These are phyloP conservation scores for Geoglossum glabrum DNA, from an alignment of 495 filamentous ascomycete genomes.

Conservation along the genomic window DNA sequence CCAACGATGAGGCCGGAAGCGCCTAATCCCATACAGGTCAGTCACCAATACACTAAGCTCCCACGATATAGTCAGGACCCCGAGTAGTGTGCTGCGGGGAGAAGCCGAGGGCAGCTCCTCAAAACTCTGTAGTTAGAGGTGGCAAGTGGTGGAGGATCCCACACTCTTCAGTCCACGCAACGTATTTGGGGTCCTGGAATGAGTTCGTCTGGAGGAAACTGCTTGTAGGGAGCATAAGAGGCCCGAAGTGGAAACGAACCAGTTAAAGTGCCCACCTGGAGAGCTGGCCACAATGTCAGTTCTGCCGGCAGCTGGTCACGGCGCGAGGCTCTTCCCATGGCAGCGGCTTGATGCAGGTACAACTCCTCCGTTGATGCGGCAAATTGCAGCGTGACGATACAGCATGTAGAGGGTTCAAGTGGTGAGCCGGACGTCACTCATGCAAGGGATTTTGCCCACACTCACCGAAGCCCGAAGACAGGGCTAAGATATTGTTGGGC, in stretches of 20 bases:
- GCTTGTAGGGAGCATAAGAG: neutral
- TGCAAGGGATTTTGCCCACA: neutral
- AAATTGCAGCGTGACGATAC: neutral
- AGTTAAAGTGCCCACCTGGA: neutral
- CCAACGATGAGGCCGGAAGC: slow-evolving; percentile 51
- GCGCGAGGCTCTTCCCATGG: neutral
- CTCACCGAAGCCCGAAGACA: neutral
- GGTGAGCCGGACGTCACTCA: neutral
- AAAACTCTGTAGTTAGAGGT: neutral
- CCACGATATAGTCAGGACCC: neutral
- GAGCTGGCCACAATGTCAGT: neutral
- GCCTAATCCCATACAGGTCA: slow-evolving; percentile 24
- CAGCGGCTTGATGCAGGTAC: neutral
- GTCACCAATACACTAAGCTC: neutral
- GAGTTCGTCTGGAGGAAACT: neutral
- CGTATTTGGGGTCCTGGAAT: neutral
- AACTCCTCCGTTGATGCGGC: neutral
- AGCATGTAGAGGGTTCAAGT: neutral
- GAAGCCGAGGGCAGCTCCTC: neutral
- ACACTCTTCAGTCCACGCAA: neutral
- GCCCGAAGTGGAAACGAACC: neutral
- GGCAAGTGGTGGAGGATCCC: neutral
- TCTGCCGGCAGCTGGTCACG: neutral
- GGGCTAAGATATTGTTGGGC: neutral
- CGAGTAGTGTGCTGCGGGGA: neutral